Base-by-base conservation (phyloP, 2,329 filamentous ascomycete species). In the Aspergillus caelatus region DNA sequence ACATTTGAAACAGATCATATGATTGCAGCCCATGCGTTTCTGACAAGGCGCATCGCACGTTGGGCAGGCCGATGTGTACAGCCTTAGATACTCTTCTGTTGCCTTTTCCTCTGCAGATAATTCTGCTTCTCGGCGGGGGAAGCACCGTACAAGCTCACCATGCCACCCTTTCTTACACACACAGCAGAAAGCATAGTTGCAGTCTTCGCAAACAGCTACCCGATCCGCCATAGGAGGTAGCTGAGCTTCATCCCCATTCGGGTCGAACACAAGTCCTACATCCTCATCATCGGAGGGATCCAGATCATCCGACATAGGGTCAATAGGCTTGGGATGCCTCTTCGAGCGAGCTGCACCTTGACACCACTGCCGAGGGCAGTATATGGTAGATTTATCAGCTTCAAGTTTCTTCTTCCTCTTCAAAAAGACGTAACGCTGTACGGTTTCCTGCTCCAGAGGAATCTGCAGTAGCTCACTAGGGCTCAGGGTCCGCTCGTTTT, bases 391-490 rank as follows among this genome's bases (percentile, higher is more conserved):
- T 73, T 94, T 96, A 78, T 98, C 94, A 0, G 92, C 89, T 77
- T 98, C 95, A 3, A 98, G 86, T 75, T 93, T 91, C 68, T 91
- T 92, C 81, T 98, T 98, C 73, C 96, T 92, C 80, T 95, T 97
- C 65, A 98, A 84, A 43, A 88, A 89, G 5, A 96, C 91, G 75
- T 96, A 99, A 61, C 95, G 90, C 72, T 92, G 89, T 2, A 97
- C 93, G 39, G 85, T 85, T 19, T 91, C 88, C 63, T 90, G 85
- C 2, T 88, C 82, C 1, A 94, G 79, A 0, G 90, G 89, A 52
- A 94, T 92, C 71, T 92, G 89, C 5, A 93, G 81, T 48, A 98
- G 85, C 78, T 98, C 94, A 72, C 91, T 92, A 0, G 94, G 93
- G 67, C 87, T 93, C 67, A 97, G 81, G 12, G 89, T 86, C 1